A percentile compares a stretch with the other conserved stretches of the same genome.
Conservation (phyloP, 164 flowering plant species). For the Malania oleifera region DNA sequence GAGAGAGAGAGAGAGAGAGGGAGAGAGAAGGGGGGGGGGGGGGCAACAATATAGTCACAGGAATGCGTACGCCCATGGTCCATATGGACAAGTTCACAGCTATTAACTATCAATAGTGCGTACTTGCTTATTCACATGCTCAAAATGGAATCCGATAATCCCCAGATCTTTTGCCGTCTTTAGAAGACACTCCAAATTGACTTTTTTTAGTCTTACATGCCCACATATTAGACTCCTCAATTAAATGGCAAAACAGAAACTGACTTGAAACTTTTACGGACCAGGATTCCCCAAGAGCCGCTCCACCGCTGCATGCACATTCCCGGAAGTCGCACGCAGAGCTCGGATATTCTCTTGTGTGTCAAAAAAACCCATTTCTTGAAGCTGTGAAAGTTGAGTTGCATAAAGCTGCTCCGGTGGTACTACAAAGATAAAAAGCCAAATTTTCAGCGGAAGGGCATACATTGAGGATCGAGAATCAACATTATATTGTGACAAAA, state of each 20-base stretch:
- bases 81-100: slow-evolving; percentile 1
- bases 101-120: not conserved
- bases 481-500: not conserved
- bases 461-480: not conserved
- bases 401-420: slow-evolving; percentile 95
- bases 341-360: slow-evolving; percentile 90
- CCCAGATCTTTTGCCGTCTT: not conserved
- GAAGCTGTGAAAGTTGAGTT: slow-evolving; percentile 83
- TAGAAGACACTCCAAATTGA: slow-evolving; percentile 21
- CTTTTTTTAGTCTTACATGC: slow-evolving; percentile 32
- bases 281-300: slow-evolving; percentile 78
- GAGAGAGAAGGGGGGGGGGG: not conserved
- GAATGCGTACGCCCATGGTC: not conserved
- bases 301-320: slow-evolving; percentile 98
- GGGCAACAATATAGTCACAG: not conserved
- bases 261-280: slow-evolving; percentile 24
- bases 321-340: slow-evolving; percentile 76
- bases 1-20: not conserved
- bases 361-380: slow-evolving; percentile 98
- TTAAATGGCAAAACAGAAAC: slow-evolving; percentile 6
- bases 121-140: slow-evolving; percentile 1
- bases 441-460: slow-evolving; percentile 1
- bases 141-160: not conserved
- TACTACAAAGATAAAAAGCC: slow-evolving; percentile 30
- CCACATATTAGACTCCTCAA: slow-evolving; percentile 12